Evolutionary conservation across 176 grass and related monocot species (phyloP), one percentile per base, ranked within the genome.

Genomic region (Melocanna baccifera): DNA sequence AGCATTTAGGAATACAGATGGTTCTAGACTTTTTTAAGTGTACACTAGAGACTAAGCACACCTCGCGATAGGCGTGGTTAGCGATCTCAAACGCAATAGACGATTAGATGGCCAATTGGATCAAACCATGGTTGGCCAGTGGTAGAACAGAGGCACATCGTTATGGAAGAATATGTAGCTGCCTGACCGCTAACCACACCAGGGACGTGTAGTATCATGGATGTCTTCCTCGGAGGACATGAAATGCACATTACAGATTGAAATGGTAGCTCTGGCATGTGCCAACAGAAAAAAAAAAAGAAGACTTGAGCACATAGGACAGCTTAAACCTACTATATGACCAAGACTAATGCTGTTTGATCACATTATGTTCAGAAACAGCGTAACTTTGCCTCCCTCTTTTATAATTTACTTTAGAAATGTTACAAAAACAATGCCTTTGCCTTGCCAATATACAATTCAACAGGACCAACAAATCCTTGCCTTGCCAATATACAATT

Each of bases 371-470:
- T 69, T 61, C n/a, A 75, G 55, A 75, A 61, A 75, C 47, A 50
- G 40, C 40, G 40, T 42, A 9, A 47, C 45, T 47, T 47, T 47
- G 45, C 45, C 12, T 47, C 46, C 67, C 36, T 47, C 28, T 75
- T 69, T 45, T 75, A 61, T 37, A 47, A 58, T 81, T 48, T 76
- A 82, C 50, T 16, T 71, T 26, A 29, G 57, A 28, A 48, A 82
- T 48, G 51, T 39, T 76, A 36, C 80, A 78, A 12, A 67, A 83
- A 13, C 9, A 88, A 71, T 9, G 9, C 43, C 12, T 82, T 51
- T 69, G n/a, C 37, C 11, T 32, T 77, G 43, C 29, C 28, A 88
- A 5, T 84, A 84, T 80, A 59, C 48, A 48, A 22, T 48, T 80
- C 59, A 75, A 48, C 62, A 75, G 59, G n/a, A 41, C 28, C 5